These are phyloP conservation scores for Juglanconis oblonga DNA, from an alignment of 2,329 filamentous ascomycete species.

Conservation along the genomic window DNA sequence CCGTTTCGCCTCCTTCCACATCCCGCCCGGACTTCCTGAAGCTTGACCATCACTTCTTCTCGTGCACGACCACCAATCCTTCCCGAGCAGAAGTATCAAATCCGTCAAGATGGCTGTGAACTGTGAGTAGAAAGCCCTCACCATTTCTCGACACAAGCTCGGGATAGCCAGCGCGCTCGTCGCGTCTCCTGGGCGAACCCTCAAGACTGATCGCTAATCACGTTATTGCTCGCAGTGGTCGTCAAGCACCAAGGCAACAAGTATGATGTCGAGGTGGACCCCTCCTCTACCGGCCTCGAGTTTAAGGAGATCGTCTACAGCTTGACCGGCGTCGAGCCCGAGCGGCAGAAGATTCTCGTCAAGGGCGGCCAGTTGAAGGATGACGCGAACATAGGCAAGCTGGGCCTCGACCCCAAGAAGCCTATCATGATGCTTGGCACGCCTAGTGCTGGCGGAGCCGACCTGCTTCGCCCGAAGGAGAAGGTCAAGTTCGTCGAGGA, in stretches of 20 bases:
- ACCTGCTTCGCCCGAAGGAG: constrained; percentile 71
- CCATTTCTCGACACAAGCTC: neutral
- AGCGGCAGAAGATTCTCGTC: constrained; percentile 92
- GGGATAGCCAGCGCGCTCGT: neutral
- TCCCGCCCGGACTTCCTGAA: neutral
- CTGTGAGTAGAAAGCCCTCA: constrained; percentile 38
- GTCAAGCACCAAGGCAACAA: constrained; percentile 96
- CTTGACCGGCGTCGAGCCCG: constrained; percentile 91
- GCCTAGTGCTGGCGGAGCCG: constrained; percentile 62
- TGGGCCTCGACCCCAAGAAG: constrained; percentile 83
- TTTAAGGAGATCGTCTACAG: constrained; percentile 97
- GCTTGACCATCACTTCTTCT: neutral
- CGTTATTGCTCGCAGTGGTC: constrained; percentile 56
- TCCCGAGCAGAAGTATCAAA: constrained; percentile 9
- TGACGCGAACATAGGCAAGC: constrained; percentile 79
- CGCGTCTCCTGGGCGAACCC: neutral
- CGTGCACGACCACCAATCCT: constrained; percentile 6
- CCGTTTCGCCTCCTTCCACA: neutral
- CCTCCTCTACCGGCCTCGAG: constrained; percentile 78
- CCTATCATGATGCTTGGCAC: constrained; percentile 97
- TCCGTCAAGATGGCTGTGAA: constrained; percentile 50
- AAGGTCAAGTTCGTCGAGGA: constrained; percentile 89
- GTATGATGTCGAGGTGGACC: constrained; percentile 89
- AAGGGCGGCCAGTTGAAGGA: constrained; percentile 95
- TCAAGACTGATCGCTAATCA: constrained; percentile 23